Evolutionary conservation across 1,284 basidiomycete genomes (phyloP).

Genomic region (Inonotus obliquus): DNA sequence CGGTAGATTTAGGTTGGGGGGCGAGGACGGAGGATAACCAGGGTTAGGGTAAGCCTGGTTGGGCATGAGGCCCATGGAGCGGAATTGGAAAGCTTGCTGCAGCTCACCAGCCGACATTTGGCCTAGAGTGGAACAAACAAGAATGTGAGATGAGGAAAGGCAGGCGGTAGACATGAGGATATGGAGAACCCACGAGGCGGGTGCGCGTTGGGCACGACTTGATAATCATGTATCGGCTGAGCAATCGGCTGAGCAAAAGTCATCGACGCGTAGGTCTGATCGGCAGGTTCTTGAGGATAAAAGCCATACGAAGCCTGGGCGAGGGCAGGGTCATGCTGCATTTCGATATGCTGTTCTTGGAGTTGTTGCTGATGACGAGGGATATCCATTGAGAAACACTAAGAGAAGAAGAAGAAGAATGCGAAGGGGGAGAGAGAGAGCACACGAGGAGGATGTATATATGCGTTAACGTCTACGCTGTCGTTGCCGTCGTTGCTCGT

Average conservation of each 20-base stretch:
- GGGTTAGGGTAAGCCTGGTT: slow-evolving; percentile 41
- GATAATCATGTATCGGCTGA: slow-evolving; percentile 19
- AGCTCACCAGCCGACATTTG: slow-evolving; percentile 23
- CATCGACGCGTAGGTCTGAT: slow-evolving; percentile 14
- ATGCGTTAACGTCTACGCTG: neutral
- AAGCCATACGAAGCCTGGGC: slow-evolving; percentile 17
- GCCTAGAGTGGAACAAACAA: slow-evolving; percentile 16
- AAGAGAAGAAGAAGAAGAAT: neutral
- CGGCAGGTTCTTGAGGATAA: slow-evolving; percentile 14
- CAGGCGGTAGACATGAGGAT: slow-evolving; percentile 23
- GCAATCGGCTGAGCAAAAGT: slow-evolving; percentile 18
- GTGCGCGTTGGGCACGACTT: slow-evolving; percentile 25
- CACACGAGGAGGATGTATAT: neutral
- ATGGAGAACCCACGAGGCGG: slow-evolving; percentile 26
- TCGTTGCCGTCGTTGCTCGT: slow-evolving; percentile 16
- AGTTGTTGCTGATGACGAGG: slow-evolving; percentile 18
- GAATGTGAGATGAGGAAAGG: slow-evolving; percentile 19
- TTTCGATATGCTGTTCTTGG: slow-evolving; percentile 18
- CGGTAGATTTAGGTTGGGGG: slow-evolving; percentile 47
- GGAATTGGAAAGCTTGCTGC: slow-evolving; percentile 38
- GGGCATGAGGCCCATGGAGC: slow-evolving; percentile 48
- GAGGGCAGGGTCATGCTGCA: slow-evolving; percentile 19
- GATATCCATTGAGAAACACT: slow-evolving; percentile 15
- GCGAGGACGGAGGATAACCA: slow-evolving; percentile 45
- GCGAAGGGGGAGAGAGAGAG: too few relatives aligned